These are phyloP conservation scores for Botrytis galanthina DNA, from an alignment of 2,329 filamentous ascomycete species.

Conservation along the genomic window DNA sequence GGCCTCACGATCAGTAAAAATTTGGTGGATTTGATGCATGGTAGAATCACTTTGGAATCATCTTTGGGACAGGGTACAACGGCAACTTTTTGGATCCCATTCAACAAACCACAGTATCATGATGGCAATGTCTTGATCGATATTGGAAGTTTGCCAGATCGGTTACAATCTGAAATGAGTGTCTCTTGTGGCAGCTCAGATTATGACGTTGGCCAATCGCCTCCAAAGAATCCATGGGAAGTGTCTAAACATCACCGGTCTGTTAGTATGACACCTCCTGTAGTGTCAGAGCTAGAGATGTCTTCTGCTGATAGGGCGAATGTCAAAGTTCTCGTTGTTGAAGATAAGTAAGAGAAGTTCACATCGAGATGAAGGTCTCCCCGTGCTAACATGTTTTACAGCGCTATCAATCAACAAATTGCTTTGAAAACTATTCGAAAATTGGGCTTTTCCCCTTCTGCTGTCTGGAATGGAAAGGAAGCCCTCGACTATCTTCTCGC, in stretches of 20 bases:
- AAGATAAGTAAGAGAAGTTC: conserved; percentile 64
- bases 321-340: conserved; percentile 72
- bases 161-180: conserved; percentile 61
- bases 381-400: conserved; percentile 30
- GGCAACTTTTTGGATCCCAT: conserved; percentile 75
- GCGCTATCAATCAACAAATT: conserved; percentile 70
- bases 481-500: conserved; percentile 69
- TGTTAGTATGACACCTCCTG: conserved; percentile 32
- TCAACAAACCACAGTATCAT: conserved; percentile 63
- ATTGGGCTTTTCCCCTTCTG: conserved; percentile 67
- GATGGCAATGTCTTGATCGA: conserved; percentile 53
- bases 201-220: conserved; percentile 49
- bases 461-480: conserved; percentile 76
- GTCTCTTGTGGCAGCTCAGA: conserved; percentile 68
- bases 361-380: neutral
- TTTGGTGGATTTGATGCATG: conserved; percentile 74
- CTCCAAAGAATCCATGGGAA: conserved; percentile 35
- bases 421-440: conserved; percentile 73
- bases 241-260: conserved; percentile 22
- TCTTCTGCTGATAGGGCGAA: conserved; percentile 57
- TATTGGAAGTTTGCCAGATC: conserved; percentile 63
- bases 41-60: conserved; percentile 69
- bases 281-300: conserved; percentile 49
- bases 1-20: conserved; percentile 81
- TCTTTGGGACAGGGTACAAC: conserved; percentile 65